Base-by-base conservation (phyloP, 192 early-diverging fungal genomes). In the Paraglomus brasilianum region DNA sequence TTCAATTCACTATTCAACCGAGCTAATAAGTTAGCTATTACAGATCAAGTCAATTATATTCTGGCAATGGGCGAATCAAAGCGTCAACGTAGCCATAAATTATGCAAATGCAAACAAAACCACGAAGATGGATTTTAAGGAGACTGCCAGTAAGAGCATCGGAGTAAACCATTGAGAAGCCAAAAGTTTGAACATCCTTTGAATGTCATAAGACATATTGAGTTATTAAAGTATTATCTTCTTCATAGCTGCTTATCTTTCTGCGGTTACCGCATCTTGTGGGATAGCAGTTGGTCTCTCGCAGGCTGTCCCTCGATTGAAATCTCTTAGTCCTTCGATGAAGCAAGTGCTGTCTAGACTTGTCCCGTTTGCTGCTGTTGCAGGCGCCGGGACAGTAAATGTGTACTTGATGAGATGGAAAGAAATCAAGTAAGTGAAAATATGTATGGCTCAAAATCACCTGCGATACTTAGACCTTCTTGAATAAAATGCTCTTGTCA, bases 351-450 rank as follows among this genome's bases (percentile, higher is more conserved):
- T 85, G 17, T 71, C 74, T 57, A 77, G 78, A 21, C 66, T 87
- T 5, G 86, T 91, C 5, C 92, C 92, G 1, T 93, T 93, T 66
- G 77, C 83, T 1, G 92, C 92, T 41, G 92, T 93, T 5, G 89
- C 90, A 1, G 80, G 87, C 17, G 92, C 92, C 30, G 92, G 92
- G 69, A 91, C 91, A 19, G 80, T 90, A 46, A 93, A 93, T 55
- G 90, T 93, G 5, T 88, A 90, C 61, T 76, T 93, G 70, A 93
- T 93, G 92, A 76, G 92, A n/a, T 79, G 82, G 58, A 93, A 93
- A 70, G 92, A 93, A 60, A 73, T 93, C 56, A 77, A 68, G 82
- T 82, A 78, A 24, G 71, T 56, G 59, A 11, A n/a, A n/a, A 30
- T 30, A 30, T 30, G 30, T 30, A 30, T 30, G 30, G 3, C 30